Percentiles rank a stretch among this genome's conserved stretches.
These are phyloP conservation scores for Geotrichum klebahnii DNA, from an alignment of 1,139 yeast species.

Conservation along the genomic window DNA sequence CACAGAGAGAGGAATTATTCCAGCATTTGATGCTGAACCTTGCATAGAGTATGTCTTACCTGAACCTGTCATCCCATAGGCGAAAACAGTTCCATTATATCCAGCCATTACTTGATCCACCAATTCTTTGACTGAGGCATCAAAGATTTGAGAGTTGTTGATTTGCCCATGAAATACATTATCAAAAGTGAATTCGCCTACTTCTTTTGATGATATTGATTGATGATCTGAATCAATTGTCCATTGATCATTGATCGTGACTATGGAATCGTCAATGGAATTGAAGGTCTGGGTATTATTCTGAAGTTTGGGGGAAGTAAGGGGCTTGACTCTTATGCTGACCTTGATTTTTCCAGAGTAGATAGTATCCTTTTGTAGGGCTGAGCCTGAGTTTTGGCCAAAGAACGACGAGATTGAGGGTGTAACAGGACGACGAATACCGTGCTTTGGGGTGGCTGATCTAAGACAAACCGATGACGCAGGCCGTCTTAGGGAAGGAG, in stretches of 20 bases:
- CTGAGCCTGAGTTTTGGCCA: not conserved
- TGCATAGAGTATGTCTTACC: slow-evolving; percentile 93
- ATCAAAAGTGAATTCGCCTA: slow-evolving; percentile 61
- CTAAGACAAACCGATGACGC: slow-evolving; percentile 33
- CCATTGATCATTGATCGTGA: slow-evolving; percentile 27
- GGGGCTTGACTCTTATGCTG: slow-evolving; percentile 39
- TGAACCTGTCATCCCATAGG: slow-evolving; percentile 94
- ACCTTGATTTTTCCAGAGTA: slow-evolving; percentile 40
- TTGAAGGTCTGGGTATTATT: slow-evolving; percentile 41
- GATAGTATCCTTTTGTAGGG: slow-evolving; percentile 9
- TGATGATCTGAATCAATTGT: slow-evolving; percentile 28
- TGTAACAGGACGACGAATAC: slow-evolving; percentile 26
- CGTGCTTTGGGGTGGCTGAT: slow-evolving; percentile 30
- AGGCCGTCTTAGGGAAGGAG: slow-evolving; percentile 33
- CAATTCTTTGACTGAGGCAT: slow-evolving; percentile 55
- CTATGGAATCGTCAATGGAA: slow-evolving; percentile 11
- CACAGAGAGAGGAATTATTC: slow-evolving; percentile 72
- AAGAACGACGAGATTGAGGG: slow-evolving; percentile 20
- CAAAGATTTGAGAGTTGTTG: slow-evolving; percentile 59
- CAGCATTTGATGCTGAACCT: slow-evolving; percentile 64
- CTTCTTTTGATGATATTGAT: slow-evolving; percentile 32
- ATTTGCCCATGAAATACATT: slow-evolving; percentile 56
- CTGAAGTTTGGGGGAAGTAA: slow-evolving; percentile 11
- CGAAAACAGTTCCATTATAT: slow-evolving; percentile 82
- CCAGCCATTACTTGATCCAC: slow-evolving; percentile 71